Conservation (phyloP, 768 basidiomycete species). For the Chiua virens region DNA sequence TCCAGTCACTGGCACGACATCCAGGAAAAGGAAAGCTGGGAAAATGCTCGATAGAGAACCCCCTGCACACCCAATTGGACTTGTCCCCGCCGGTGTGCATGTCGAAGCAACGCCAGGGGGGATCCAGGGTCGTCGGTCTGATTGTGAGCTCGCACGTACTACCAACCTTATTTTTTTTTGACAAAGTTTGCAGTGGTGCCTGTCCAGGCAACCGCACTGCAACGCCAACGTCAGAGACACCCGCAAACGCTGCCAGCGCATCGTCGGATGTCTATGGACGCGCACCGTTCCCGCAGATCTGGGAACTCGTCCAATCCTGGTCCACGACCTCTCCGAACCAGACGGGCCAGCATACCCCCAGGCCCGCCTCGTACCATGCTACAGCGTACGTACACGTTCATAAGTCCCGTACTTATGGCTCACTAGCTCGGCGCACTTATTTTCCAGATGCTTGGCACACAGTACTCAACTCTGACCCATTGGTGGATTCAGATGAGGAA, state of each 20-base stretch:
- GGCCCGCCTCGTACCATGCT: conserved; percentile 54
- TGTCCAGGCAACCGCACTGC: conserved; percentile 19
- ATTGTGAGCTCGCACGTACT: conserved; percentile 20
- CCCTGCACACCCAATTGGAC: conserved; percentile 12
- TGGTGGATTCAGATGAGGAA: conserved; percentile 76
- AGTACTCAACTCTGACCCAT: conserved; percentile 64
- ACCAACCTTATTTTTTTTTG: conserved; percentile 1
- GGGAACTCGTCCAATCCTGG: conserved; percentile 15
- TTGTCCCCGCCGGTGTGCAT: conserved; percentile 4
- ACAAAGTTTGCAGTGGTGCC: conserved; percentile 18
- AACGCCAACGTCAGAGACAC: conserved; percentile 28
- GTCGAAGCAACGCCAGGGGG: conserved; percentile 16
- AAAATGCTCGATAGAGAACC: conserved; percentile 11
- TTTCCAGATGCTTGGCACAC: conserved; percentile 70
- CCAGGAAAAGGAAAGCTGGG: conserved; percentile 31
- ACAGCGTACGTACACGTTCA: conserved; percentile 51
- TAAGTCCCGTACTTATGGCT: background rate
- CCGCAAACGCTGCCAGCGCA: conserved; percentile 19
- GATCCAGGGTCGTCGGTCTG: conserved; percentile 27
- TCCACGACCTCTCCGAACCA: conserved; percentile 26
- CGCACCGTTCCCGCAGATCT: conserved; percentile 24
- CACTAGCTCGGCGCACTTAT: conserved; percentile 4
- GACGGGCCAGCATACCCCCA: conserved; percentile 23
- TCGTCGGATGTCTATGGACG: conserved; percentile 28
- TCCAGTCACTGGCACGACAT: conserved; percentile 1